A percentile compares a stretch with the other conserved stretches of the same genome.
Evolutionary conservation across 2,329 filamentous ascomycete genomes (phyloP).

Genomic region (Torrubiellomyces zombiae): DNA sequence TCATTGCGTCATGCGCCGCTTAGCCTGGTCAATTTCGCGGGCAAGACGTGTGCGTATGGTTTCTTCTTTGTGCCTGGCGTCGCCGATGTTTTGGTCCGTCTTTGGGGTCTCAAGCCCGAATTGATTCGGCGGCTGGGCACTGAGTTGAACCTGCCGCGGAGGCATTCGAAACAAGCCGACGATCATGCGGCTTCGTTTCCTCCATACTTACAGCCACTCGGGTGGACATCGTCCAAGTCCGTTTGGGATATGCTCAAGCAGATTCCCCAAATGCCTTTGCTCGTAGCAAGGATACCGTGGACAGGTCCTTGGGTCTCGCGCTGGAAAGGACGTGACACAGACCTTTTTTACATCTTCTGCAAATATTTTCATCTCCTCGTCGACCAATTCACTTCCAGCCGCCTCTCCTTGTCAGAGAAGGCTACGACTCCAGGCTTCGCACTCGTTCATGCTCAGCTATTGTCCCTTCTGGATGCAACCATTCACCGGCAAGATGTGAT

Average conservation of each 20-base stretch:
- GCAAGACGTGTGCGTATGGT: constrained; percentile 79
- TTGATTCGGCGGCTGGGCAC: constrained; percentile 55
- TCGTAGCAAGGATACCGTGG: constrained; percentile 63
- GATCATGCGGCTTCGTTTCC: constrained; percentile 57
- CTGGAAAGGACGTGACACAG: constrained; percentile 77
- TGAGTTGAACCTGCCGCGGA: constrained; percentile 48
- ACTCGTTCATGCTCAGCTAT: constrained; percentile 65
- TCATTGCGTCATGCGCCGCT: constrained; percentile 51
- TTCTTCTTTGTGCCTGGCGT: constrained; percentile 86
- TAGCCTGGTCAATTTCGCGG: constrained; percentile 68
- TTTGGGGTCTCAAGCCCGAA: constrained; percentile 60
- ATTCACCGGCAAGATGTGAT: constrained; percentile 56
- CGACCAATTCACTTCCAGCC: constrained; percentile 50
- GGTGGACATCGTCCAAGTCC: constrained; percentile 34
- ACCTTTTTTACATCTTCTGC: constrained; percentile 80
- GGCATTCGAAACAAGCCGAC: constrained; percentile 38
- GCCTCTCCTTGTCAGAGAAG: constrained; percentile 35
- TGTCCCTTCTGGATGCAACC: constrained; percentile 65
- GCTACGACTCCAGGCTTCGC: constrained; percentile 60
- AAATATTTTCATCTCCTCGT: constrained; percentile 74
- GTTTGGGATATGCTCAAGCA: constrained; percentile 44
- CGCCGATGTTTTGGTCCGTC: constrained; percentile 63
- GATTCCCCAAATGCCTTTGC: constrained; percentile 46
- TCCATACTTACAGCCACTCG: constrained; percentile 38
- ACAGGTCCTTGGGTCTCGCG: constrained; percentile 68